These are phyloP conservation scores for Truncatella angustata DNA, from an alignment of 2,329 filamentous ascomycete species.

Conservation along the genomic window DNA sequence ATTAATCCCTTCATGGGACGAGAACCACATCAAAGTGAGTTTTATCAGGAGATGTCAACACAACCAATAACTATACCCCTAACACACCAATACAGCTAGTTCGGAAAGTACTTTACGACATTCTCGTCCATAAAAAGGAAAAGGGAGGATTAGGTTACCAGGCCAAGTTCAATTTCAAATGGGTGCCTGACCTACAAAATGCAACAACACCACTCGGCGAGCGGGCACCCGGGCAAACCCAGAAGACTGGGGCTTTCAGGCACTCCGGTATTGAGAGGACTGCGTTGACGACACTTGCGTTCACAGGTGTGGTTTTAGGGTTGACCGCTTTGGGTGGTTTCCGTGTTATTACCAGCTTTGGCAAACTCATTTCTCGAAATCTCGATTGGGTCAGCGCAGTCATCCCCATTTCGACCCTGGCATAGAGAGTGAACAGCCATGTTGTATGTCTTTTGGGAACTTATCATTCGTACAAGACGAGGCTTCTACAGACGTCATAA, in stretches of 20 bases:
- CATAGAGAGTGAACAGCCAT: too few relatives aligned
- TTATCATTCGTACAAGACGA: too few relatives aligned
- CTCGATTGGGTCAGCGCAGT: too few relatives aligned
- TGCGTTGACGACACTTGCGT: conserved; percentile 21
- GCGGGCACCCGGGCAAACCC: conserved; percentile 23
- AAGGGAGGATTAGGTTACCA: conserved; percentile 59
- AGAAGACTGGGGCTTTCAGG: conserved; percentile 21
- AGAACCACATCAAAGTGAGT: conserved; percentile 48
- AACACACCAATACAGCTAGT: conserved; percentile 24
- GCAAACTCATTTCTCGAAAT: neutral
- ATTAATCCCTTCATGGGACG: conserved; percentile 36
- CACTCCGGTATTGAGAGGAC: conserved; percentile 30
- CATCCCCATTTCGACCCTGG: too few relatives aligned
- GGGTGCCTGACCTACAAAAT: conserved; percentile 50
- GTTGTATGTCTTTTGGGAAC: too few relatives aligned
- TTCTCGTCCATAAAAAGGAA: conserved; percentile 61
- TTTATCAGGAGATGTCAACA: too few relatives aligned
- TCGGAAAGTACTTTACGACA: conserved; percentile 57
- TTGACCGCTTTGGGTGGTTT: neutral
- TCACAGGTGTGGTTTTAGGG: conserved; percentile 13
- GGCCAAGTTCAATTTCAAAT: conserved; percentile 69
- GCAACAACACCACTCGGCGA: conserved; percentile 30
- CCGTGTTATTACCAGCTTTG: neutral
- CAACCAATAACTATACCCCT: too few relatives aligned
- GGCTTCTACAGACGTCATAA: too few relatives aligned